Percentiles rank a stretch among this genome's conserved stretches.
Conservation (phyloP, 116 monocot genomes). For the Phalaenopsis hybrid region DNA sequence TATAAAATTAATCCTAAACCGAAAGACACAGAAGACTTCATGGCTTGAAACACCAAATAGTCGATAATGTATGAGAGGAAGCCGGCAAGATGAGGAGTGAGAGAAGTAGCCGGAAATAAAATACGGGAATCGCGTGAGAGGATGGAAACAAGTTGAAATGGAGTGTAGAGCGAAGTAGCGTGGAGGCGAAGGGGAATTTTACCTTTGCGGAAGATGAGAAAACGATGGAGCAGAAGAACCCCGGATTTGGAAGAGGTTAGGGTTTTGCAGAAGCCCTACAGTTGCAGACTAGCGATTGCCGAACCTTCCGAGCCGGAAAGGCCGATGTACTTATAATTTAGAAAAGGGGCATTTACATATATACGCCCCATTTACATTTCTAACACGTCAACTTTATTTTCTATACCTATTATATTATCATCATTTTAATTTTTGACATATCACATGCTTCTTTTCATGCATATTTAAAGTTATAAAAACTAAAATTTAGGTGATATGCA, state of each 20-base stretch:
- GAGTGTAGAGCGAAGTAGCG: neutral
- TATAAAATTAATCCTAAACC: neutral
- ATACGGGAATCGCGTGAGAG: neutral
- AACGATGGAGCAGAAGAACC: neutral
- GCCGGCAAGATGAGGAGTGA: neutral
- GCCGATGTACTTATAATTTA: too few relatives aligned
- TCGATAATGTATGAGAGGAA: neutral
- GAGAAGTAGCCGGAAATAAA: neutral
- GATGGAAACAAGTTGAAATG: neutral
- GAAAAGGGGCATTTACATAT: too few relatives aligned
- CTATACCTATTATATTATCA: too few relatives aligned
- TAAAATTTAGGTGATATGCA: too few relatives aligned
- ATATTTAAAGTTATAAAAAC: too few relatives aligned
- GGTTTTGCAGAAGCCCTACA: neutral
- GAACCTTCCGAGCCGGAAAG: too few relatives aligned
- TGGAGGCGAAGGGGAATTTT: neutral
- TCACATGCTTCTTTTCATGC: too few relatives aligned
- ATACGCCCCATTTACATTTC: too few relatives aligned
- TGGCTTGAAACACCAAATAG: neutral
- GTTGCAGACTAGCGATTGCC: too few relatives aligned
- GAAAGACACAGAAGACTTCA: neutral
- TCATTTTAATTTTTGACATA: too few relatives aligned
- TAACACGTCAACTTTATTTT: too few relatives aligned
- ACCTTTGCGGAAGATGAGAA: neutral
- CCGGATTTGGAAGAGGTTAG: neutral